Evolutionary conservation across 2,329 filamentous ascomycete species (phyloP).

Genomic region (Diplodia seriata): DNA sequence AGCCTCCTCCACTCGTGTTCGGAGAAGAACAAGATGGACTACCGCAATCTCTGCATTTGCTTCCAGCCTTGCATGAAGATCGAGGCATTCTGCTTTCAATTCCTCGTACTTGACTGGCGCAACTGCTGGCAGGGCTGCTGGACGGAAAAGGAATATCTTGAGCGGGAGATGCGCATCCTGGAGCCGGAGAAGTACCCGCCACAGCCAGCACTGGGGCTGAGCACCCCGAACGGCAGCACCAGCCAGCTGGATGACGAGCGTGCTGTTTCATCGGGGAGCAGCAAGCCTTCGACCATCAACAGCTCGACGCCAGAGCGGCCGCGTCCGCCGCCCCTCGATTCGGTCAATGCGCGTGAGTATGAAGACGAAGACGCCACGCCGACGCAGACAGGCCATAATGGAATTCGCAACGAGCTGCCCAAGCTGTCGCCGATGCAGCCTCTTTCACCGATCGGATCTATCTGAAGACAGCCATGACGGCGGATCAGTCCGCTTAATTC

Average conservation of each 20-base stretch:
- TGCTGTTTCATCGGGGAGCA: conserved; percentile 66
- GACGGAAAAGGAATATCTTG: conserved; percentile 81
- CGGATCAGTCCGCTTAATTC: conserved; percentile 8
- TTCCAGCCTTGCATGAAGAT: conserved; percentile 98
- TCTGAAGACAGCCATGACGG: conserved; percentile 11
- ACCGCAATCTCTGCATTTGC: conserved; percentile 92
- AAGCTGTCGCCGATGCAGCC: conserved; percentile 72
- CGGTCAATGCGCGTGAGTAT: conserved; percentile 25
- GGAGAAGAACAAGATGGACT: conserved; percentile 98
- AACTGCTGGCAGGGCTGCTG: conserved; percentile 97
- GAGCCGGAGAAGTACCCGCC: conserved; percentile 33
- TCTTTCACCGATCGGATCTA: conserved; percentile 58
- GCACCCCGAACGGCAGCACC: conserved; percentile 28
- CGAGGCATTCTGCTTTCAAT: conserved; percentile 93
- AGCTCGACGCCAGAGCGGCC: conserved; percentile 33
- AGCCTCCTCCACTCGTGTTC: conserved; percentile 89
- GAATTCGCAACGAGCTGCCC: conserved; percentile 51
- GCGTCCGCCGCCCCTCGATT: conserved; percentile 32
- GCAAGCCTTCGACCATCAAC: conserved; percentile 56
- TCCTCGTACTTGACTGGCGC: conserved; percentile 92
- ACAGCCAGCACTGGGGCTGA: conserved; percentile 12
- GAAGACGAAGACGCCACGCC: conserved; percentile 40
- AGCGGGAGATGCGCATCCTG: conserved; percentile 60
- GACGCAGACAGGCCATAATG: conserved; percentile 45
- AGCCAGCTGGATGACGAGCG: conserved; percentile 55